Evolutionary conservation across 495 filamentous ascomycete species (phyloP).

Genomic region (Tuber umbilicatum): DNA sequence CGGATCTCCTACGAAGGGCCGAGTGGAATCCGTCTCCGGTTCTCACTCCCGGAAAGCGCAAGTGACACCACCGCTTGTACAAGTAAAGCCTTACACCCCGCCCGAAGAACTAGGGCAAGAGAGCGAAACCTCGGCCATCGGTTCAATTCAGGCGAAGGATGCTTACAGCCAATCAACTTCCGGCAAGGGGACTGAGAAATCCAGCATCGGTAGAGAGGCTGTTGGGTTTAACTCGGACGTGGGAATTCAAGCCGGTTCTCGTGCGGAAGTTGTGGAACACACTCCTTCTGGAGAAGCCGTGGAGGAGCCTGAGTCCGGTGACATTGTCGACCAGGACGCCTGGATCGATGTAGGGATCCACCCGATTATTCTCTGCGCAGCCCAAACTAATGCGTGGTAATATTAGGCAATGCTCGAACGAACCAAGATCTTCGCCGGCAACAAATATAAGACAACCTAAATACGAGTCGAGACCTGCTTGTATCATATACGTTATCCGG

Average conservation of each 20-base stretch:
- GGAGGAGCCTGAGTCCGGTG: not conserved
- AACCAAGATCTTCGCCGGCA: not conserved
- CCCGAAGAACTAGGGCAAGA: not conserved
- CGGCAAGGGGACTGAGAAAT: not conserved
- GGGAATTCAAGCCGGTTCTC: not conserved
- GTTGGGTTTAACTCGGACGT: not conserved
- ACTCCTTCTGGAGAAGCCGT: not conserved
- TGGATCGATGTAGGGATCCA: not conserved
- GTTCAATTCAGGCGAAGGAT: not conserved
- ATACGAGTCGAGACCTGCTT: not conserved
- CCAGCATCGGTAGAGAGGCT: not conserved
- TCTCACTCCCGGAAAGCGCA: not conserved
- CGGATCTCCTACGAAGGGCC: not conserved
- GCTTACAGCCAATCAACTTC: not conserved
- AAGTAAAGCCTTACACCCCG: not conserved
- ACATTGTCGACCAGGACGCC: constrained; percentile 1
- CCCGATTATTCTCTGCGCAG: not conserved
- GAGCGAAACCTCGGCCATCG: not conserved
- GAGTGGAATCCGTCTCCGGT: not conserved
- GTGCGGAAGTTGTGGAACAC: not conserved
- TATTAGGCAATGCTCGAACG: not conserved
- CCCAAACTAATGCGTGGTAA: not conserved
- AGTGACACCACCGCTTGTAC: not conserved
- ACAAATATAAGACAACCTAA: constrained; percentile 1
- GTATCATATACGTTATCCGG: not conserved